Base-by-base conservation (phyloP, 768 basidiomycete genomes). In the Suillus paluster region DNA sequence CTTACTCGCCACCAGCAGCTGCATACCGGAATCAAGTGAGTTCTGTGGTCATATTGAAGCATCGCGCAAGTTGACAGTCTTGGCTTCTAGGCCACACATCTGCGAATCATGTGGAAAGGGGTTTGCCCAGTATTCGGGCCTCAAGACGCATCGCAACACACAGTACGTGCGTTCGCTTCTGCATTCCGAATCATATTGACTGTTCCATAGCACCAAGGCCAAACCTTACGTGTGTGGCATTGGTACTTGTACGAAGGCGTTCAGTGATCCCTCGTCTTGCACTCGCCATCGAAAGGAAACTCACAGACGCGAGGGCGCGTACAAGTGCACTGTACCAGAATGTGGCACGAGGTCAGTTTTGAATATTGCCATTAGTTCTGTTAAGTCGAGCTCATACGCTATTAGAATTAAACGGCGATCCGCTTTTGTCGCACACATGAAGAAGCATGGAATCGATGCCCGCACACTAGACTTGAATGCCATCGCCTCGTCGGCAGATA, bases 191-290 rank as follows among this genome's bases (percentile, higher is more conserved):
- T 52, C 10, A 38, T 60, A 30, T 55, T 75, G 21, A 74, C 4
- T 12, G 34, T 44, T 33, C 44, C 55, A 46, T 58, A 89, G 88
- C 60, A 82, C 85, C 15, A 77, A 75, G 48, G 72, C 60, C 11
- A 86, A 84, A 70, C 89, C 88, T 1, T 81, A 79, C 66, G 57
- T 57, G 6, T 92, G 90, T 66, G 77, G 76, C 15, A 75, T 81
- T 46, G 67, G 72, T 10, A 73, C 70, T 23, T 91, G 89, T 67
- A 60, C 57, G 11, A 77, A 81, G 34, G 71, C 76, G 15, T 91
- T 91, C 65, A 84, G 84, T 15, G 90, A 91, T 66, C 89, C 88
- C 12, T 91, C 90, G 0, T 90, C 90, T 49, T 78, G 86, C 64
- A 77, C 83, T 34, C 86, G 90, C 10, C 90, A 91, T 66, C 78